Conservation (phyloP, 2,329 filamentous ascomycete species). For the Neocucurbitaria cava region DNA sequence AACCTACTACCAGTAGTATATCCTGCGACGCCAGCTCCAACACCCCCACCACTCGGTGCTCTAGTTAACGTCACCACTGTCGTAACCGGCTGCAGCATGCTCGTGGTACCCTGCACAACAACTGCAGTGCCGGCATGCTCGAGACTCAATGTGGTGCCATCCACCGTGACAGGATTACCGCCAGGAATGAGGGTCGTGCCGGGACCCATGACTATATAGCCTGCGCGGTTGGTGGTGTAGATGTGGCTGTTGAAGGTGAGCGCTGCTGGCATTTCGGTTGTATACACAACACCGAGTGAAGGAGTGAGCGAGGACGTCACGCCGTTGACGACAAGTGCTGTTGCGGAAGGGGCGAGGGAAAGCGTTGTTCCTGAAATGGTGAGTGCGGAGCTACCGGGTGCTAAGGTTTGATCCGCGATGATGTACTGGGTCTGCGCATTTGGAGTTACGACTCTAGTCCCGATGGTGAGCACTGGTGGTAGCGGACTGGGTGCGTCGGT, state of each 20-base stretch:
- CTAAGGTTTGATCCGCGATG: constrained; percentile 40
- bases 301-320: constrained; percentile 29
- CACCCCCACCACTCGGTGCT: constrained; percentile 1
- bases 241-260: constrained; percentile 46
- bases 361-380: constrained; percentile 46
- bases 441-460: constrained; percentile 27
- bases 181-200: constrained; percentile 48
- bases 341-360: constrained; percentile 44
- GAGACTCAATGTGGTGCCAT: constrained; percentile 44
- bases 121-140: constrained; percentile 34
- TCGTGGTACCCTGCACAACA: constrained; percentile 34
- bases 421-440: constrained; percentile 36
- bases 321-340: constrained; percentile 47
- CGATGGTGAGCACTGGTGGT: constrained; percentile 30
- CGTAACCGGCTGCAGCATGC: constrained; percentile 25
- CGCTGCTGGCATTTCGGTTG: constrained; percentile 33
- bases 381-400: constrained; percentile 42
- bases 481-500: constrained; percentile 21
- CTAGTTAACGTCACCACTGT: constrained; percentile 29
- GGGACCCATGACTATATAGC: constrained; percentile 50
- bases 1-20: not conserved
- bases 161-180: constrained; percentile 42
- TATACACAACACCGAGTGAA: constrained; percentile 25
- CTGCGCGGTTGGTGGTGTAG: constrained; percentile 53
- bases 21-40: constrained; percentile 3